Evolutionary conservation across 1,139 yeast species (phyloP).

Genomic region (Lodderomyces elongisporus): DNA sequence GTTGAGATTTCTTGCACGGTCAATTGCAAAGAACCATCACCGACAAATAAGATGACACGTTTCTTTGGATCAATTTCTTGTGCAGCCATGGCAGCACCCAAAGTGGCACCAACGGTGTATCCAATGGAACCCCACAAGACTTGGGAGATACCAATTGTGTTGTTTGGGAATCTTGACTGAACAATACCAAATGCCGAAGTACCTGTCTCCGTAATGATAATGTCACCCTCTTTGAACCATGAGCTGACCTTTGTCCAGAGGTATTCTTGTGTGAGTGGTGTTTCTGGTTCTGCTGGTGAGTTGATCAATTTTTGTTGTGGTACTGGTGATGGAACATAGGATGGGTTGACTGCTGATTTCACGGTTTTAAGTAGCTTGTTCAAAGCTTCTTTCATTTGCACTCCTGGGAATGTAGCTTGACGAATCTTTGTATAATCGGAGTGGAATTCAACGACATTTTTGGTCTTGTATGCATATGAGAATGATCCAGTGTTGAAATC

Average conservation of each 20-base stretch:
- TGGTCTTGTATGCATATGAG: constrained; percentile 76
- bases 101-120: constrained; percentile 77
- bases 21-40: constrained; percentile 88
- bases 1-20: constrained; percentile 88
- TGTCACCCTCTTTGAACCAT: constrained; percentile 77
- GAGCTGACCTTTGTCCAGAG: constrained; percentile 72
- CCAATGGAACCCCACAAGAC: constrained; percentile 92
- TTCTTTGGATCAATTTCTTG: constrained; percentile 64
- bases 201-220: constrained; percentile 83
- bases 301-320: constrained; percentile 37
- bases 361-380: constrained; percentile 41
- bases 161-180: constrained; percentile 70
- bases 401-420: constrained; percentile 72
- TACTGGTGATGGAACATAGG: constrained; percentile 43
- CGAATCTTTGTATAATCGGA: constrained; percentile 78
- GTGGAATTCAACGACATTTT: constrained; percentile 81
- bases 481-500: constrained; percentile 91
- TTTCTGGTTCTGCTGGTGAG: constrained; percentile 21
- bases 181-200: constrained; percentile 87
- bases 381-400: constrained; percentile 71
- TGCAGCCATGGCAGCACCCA: constrained; percentile 85
- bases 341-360: constrained; percentile 23
- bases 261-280: constrained; percentile 64
- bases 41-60: constrained; percentile 78
- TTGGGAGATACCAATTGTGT: constrained; percentile 76